phyloP scores from a whole-genome alignment of 768 basidiomycete species.

The Hirschioporus abietinus region DNA sequence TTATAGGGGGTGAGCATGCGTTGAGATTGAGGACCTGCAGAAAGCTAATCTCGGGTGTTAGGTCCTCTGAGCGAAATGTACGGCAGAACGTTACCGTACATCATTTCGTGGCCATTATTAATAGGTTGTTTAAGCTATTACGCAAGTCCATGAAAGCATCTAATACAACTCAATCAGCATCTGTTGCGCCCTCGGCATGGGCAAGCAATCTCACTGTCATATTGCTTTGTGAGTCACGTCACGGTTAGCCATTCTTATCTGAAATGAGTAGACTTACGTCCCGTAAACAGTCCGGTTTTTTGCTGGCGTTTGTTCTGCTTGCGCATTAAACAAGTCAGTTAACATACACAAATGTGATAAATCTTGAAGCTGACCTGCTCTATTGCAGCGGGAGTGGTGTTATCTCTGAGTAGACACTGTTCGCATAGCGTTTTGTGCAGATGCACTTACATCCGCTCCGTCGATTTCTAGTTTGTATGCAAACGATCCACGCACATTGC shows the following conservation, averaged over 20 bases:
- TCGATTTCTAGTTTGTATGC: slow-evolving; percentile 10
- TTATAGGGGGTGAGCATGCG: slow-evolving; percentile 2
- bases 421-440: not conserved
- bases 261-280: slow-evolving; percentile 13
- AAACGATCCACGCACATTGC: slow-evolving; percentile 9
- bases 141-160: slow-evolving; percentile 4
- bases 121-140: slow-evolving; percentile 5
- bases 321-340: slow-evolving; percentile 7
- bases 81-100: slow-evolving; percentile 6
- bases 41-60: not conserved
- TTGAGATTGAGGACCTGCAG: too few species aligned
- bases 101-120: slow-evolving; percentile 8
- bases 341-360: not conserved
- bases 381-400: slow-evolving; percentile 11
- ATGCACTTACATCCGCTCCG: too few species aligned
- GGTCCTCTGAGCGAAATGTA: slow-evolving; percentile 10
- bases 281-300: slow-evolving; percentile 13
- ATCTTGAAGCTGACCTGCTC: not conserved
- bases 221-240: slow-evolving; percentile 1
- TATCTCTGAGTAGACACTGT: slow-evolving; percentile 12
- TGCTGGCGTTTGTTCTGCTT: slow-evolving; percentile 1
- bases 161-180: not conserved
- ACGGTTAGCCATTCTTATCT: slow-evolving; percentile 11
- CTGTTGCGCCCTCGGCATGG: slow-evolving; percentile 8
- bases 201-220: slow-evolving; percentile 5